Evolutionary conservation across 129 eudicot species (phyloP).

Genomic region (Centella asiatica): DNA sequence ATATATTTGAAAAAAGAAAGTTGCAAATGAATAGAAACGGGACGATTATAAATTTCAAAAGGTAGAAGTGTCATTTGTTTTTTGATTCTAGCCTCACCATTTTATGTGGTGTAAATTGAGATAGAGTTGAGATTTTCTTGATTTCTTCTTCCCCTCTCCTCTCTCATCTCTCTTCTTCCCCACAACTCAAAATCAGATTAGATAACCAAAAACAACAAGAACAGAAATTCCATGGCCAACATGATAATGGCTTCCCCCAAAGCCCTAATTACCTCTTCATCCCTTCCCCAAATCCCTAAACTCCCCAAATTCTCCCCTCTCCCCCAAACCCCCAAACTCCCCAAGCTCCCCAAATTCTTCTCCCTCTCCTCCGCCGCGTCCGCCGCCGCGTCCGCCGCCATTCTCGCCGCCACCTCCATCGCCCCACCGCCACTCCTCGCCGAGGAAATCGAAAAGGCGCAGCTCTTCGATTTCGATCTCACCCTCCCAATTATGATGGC

Average conservation of each 20-base stretch:
- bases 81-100: conserved; percentile 25
- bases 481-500: conserved; percentile 80
- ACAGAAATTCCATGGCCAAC: conserved; percentile 53
- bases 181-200: not conserved
- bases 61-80: no score
- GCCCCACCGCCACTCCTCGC: conserved; percentile 77
- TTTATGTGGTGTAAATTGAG: conserved; percentile 62
- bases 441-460: conserved; percentile 77
- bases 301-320: conserved; percentile 14
- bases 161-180: conserved; percentile 1
- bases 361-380: conserved; percentile 33
- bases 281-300: conserved; percentile 14
- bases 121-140: conserved; percentile 10
- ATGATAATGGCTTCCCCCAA: conserved; percentile 74
- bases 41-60: no score
- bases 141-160: conserved; percentile 4
- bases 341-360: conserved; percentile 13
- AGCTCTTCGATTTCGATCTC: conserved; percentile 80
- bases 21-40: no score
- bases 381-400: conserved; percentile 23
- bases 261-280: conserved; percentile 54
- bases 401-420: conserved; percentile 33
- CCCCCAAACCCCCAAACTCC: conserved; percentile 12
- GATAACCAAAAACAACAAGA: not conserved
- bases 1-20: no score